phyloP scores from a whole-genome alignment of 768 basidiomycete genomes.

The Paxillus ammoniavirescens region DNA sequence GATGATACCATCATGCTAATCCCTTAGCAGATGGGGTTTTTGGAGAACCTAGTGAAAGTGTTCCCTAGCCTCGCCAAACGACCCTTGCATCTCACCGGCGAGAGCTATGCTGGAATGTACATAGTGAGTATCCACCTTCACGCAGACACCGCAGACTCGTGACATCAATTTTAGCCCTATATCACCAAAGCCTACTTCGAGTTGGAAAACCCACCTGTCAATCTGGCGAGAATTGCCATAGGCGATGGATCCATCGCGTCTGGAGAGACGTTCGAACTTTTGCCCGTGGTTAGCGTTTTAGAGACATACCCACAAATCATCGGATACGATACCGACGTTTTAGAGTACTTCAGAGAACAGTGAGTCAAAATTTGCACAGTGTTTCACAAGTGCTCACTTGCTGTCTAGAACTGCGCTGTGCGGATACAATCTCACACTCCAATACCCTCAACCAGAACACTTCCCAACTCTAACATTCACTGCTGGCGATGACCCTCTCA shows the following conservation, averaged over 20 bases:
- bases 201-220: conserved; percentile 62
- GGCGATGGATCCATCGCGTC: conserved; percentile 64
- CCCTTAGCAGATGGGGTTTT: conserved; percentile 59
- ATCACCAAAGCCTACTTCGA: conserved; percentile 72
- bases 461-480: conserved; percentile 38
- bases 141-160: neutral
- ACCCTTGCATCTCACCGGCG: conserved; percentile 67
- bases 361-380: conserved; percentile 32
- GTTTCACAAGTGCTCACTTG: neutral
- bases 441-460: conserved; percentile 60
- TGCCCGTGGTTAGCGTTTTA: conserved; percentile 59
- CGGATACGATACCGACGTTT: conserved; percentile 64
- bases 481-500: conserved; percentile 13
- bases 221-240: conserved; percentile 64
- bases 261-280: conserved; percentile 46
- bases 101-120: conserved; percentile 74
- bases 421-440: conserved; percentile 62
- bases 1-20: conserved; percentile 1
- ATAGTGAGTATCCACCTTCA: conserved; percentile 44
- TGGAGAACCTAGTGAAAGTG: conserved; percentile 68
- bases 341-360: conserved; percentile 69
- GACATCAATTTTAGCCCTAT: conserved; percentile 51
- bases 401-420: conserved; percentile 54
- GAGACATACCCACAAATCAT: conserved; percentile 79
- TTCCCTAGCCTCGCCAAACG: conserved; percentile 68